These are phyloP conservation scores for Kwoniella sp. DNA, from an alignment of 768 basidiomycete species.

Conservation along the genomic window DNA sequence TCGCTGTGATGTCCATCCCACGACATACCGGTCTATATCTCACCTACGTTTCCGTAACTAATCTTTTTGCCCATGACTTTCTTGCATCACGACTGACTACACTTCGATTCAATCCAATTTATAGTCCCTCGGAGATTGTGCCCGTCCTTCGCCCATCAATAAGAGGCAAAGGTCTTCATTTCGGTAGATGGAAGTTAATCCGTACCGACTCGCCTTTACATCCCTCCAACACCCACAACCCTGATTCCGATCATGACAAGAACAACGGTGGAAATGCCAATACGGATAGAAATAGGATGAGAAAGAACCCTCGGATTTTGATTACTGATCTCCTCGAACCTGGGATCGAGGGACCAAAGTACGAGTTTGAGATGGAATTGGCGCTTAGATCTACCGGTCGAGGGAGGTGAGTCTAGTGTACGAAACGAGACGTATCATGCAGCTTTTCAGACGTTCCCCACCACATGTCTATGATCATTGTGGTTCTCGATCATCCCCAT, in stretches of 20 bases:
- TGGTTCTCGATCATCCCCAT: background rate
- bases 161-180: slow-evolving; percentile 61
- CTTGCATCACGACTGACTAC: too few species aligned
- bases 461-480: too few species aligned
- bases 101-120: too few species aligned
- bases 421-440: too few species aligned
- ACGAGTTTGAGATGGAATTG: slow-evolving; percentile 56
- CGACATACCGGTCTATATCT: too few species aligned
- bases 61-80: too few species aligned
- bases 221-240: background rate
- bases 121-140: slow-evolving; percentile 64
- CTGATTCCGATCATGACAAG: background rate
- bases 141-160: slow-evolving; percentile 73
- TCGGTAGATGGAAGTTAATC: slow-evolving; percentile 47
- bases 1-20: too few species aligned
- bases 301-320: slow-evolving; percentile 30
- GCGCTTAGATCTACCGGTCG: slow-evolving; percentile 63
- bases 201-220: slow-evolving; percentile 33
- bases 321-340: slow-evolving; percentile 51
- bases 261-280: slow-evolving; percentile 8
- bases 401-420: slow-evolving; percentile 70
- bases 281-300: background rate
- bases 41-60: too few species aligned
- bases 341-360: slow-evolving; percentile 44
- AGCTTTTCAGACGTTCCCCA: too few species aligned